A percentile compares a stretch with the other conserved stretches of the same genome.
These are phyloP conservation scores for Rhodotorula kratochvilovae DNA, from an alignment of 768 basidiomycete species.

Conservation along the genomic window DNA sequence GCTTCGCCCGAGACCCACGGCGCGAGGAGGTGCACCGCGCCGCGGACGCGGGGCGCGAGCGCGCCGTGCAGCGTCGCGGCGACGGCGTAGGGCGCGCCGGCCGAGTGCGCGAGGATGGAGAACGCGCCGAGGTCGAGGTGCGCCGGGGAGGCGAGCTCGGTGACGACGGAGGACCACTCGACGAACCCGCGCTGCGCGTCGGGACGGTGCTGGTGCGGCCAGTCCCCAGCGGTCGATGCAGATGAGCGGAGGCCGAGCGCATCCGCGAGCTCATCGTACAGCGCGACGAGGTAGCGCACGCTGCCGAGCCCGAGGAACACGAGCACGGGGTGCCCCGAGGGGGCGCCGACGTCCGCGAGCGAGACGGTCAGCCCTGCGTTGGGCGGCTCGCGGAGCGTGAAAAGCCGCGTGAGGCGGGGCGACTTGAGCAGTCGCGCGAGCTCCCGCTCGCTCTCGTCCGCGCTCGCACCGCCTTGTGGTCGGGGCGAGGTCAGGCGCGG, in stretches of 20 bases:
- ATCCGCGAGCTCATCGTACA: constrained; percentile 94
- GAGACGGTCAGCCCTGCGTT: constrained; percentile 57
- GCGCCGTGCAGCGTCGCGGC: constrained; percentile 66
- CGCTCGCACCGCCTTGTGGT: too few relatives aligned
- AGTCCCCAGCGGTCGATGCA: constrained; percentile 97
- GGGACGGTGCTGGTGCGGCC: constrained; percentile 69
- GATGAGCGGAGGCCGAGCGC: constrained; percentile 80
- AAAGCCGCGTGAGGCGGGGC: constrained; percentile 70
- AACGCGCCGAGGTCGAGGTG: constrained; percentile 61
- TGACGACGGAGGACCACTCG: constrained; percentile 85
- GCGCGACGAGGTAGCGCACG: constrained; percentile 86
- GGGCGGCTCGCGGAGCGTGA: constrained; percentile 72
- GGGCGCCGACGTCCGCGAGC: constrained; percentile 83
- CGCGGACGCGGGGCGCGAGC: constrained; percentile 67
- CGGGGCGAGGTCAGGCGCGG: too few relatives aligned
- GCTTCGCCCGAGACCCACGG: constrained; percentile 88
- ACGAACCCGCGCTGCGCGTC: constrained; percentile 69
- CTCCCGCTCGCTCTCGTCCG: constrained; percentile 13
- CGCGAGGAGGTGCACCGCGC: constrained; percentile 80
- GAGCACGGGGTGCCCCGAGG: constrained; percentile 78
- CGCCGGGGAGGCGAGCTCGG: constrained; percentile 72
- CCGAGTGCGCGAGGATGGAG: constrained; percentile 89
- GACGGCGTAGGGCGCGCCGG: constrained; percentile 88
- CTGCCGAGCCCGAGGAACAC: constrained; percentile 91
- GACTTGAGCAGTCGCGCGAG: constrained; percentile 23